Evolutionary conservation across 2,329 filamentous ascomycete species (phyloP).

Genomic region (Trichoderma polysporum): DNA sequence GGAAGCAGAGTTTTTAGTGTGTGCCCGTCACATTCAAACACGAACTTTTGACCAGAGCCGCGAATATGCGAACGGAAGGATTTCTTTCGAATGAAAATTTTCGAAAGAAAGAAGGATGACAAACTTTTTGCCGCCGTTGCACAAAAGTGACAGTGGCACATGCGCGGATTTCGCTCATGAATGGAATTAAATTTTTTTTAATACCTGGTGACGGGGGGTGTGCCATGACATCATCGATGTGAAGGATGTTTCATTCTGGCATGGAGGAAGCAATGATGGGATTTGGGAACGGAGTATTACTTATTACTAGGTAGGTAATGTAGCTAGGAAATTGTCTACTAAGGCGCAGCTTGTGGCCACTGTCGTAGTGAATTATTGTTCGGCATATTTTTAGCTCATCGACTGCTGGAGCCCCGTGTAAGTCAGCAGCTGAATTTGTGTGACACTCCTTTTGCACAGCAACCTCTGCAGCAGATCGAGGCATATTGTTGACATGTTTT

Average conservation of each 20-base stretch:
- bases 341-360: neutral
- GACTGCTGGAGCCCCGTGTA: neutral
- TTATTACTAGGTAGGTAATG: no score
- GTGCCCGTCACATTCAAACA: neutral
- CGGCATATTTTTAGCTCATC: neutral
- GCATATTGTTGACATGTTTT: neutral
- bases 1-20: neutral
- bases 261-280: neutral
- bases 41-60: conserved; percentile 1
- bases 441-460: neutral
- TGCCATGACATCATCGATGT: neutral
- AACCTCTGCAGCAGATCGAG: neutral
- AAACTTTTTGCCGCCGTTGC: neutral
- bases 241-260: neutral
- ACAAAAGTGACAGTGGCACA: neutral
- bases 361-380: neutral
- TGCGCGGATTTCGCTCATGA: neutral
- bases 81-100: neutral
- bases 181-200: neutral
- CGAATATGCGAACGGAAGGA: conserved; percentile 9
- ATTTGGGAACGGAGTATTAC: neutral
- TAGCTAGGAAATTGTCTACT: no score
- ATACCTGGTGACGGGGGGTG: neutral
- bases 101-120: neutral
- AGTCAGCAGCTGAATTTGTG: neutral